Evolutionary conservation across 768 basidiomycete genomes (phyloP).

Genomic region (Suillus bovinus): DNA sequence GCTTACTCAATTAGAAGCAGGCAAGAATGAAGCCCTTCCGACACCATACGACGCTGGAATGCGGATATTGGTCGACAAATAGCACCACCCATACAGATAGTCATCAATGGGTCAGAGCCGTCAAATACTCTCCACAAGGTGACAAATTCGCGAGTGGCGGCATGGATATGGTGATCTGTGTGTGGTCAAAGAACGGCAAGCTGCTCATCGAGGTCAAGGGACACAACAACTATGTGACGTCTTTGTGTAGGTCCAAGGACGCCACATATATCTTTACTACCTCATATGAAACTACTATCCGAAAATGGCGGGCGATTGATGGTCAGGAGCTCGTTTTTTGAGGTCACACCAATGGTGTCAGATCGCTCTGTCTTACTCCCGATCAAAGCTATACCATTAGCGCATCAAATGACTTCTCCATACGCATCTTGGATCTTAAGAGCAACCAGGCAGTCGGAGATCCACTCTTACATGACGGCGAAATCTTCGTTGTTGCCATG

Average conservation of each 20-base stretch:
- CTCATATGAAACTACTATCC: rapidly evolving
- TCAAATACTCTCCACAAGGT: not conserved
- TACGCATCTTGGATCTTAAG: not conserved
- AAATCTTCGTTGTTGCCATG: constrained; percentile 73
- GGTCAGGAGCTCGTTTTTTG: not conserved
- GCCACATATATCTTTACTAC: not conserved
- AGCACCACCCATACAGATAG: not conserved
- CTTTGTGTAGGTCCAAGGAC: not conserved
- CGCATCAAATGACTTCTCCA: not conserved
- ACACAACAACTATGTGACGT: rapidly evolving
- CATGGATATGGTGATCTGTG: not conserved
- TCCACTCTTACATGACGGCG: constrained; percentile 72
- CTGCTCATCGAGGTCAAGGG: not conserved
- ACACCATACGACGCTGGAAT: constrained; percentile 16
- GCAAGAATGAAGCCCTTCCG: not conserved
- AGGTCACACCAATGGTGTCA: not conserved
- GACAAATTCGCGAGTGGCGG: not conserved
- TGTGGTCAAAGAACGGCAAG: not conserved
- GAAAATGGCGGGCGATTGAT: not conserved
- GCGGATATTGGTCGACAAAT: not conserved
- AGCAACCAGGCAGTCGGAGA: constrained; percentile 20
- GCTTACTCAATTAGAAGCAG: not conserved
- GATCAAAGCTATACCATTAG: not conserved
- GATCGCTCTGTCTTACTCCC: not conserved
- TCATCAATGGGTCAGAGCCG: not conserved